Evolutionary conservation across 345 rosid genomes (phyloP).

Genomic region (Melaleuca quinquenervia): DNA sequence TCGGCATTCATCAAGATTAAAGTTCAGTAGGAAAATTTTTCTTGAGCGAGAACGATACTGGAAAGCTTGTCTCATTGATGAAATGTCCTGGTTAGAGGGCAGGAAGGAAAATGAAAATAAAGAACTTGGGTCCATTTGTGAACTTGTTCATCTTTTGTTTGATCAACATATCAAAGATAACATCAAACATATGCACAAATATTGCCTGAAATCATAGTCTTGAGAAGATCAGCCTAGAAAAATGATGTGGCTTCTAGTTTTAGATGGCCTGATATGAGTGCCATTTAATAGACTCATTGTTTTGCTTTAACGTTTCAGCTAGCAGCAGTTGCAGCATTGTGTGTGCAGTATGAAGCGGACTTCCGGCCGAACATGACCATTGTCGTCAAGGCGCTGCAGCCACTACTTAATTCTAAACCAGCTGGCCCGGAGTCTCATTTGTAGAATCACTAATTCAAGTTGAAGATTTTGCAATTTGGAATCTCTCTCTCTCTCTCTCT

Average conservation of each 20-base stretch:
- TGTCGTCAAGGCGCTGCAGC: constrained; percentile 89
- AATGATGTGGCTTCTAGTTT: neutral
- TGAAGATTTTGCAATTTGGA: neutral
- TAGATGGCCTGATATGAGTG: neutral
- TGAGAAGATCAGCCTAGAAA: neutral
- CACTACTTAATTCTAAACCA: constrained; percentile 69
- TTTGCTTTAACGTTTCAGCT: constrained; percentile 28
- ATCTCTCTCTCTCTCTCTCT: neutral
- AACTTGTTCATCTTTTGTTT: neutral
- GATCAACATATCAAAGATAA: neutral
- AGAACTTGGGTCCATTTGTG: neutral
- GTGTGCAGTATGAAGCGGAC: constrained; percentile 92
- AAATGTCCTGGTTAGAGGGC: neutral
- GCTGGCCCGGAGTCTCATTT: constrained; percentile 34
- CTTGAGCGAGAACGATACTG: neutral
- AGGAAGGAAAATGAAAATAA: neutral
- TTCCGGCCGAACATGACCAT: constrained; percentile 97
- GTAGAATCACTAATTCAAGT: constrained; percentile 1
- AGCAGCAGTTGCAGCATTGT: constrained; percentile 93
- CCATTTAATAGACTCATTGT: neutral
- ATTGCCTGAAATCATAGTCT: neutral
- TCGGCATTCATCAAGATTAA: neutral
- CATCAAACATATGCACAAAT: neutral
- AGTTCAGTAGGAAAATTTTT: neutral
- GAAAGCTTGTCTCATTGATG: neutral